Evolutionary conservation across 192 early-diverging fungal species (phyloP).

Genomic region (Piromyces finnis): DNA sequence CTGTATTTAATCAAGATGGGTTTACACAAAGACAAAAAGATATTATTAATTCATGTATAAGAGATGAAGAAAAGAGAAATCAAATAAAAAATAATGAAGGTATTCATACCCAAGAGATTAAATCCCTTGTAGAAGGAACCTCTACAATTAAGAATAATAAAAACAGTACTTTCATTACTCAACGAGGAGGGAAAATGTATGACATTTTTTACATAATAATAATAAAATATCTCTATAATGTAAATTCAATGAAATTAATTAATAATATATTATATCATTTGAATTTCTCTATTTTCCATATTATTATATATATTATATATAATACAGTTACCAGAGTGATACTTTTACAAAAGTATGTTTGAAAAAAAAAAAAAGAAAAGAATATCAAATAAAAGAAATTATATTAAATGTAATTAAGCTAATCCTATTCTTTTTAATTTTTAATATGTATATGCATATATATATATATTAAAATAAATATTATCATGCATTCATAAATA

Average conservation of each 20-base stretch:
- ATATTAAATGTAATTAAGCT: too few relatives aligned
- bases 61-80: neutral
- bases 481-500: too few relatives aligned
- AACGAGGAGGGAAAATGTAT: neutral
- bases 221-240: too few relatives aligned
- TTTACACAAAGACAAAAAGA: neutral
- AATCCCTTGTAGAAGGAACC: neutral
- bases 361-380: neutral
- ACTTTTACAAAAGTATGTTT: neutral
- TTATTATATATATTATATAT: too few relatives aligned
- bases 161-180: neutral
- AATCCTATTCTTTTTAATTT: too few relatives aligned
- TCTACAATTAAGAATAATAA: neutral
- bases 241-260: too few relatives aligned
- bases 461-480: too few relatives aligned
- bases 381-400: too few relatives aligned
- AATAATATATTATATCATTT: too few relatives aligned
- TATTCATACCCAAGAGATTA: neutral
- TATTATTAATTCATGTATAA: neutral
- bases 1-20: neutral
- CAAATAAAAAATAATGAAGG: neutral
- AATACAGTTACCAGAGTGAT: neutral
- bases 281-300: too few relatives aligned
- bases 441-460: too few relatives aligned
- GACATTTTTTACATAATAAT: too few relatives aligned